phyloP scores from a whole-genome alignment of 2,329 filamentous ascomycete genomes.

The Sporothrix curviconia region DNA sequence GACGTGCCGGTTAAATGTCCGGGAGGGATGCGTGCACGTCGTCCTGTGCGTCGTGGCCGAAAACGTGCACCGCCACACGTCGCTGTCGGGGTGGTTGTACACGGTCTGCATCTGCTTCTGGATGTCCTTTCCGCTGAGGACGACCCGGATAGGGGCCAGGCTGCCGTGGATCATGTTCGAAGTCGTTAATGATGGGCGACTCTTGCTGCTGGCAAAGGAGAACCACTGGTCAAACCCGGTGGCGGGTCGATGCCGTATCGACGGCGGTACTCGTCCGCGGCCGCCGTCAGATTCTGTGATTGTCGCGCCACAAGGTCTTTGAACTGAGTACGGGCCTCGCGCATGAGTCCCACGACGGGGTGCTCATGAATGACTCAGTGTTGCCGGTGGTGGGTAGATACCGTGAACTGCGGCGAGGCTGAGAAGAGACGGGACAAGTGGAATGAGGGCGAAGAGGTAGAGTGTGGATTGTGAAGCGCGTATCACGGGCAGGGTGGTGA shows the following conservation, averaged over 20 bases:
- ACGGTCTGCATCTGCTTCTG: background rate
- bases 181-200: conserved; percentile 17
- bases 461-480: background rate
- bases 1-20: conserved; percentile 31
- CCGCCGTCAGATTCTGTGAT: conserved; percentile 25
- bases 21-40: conserved; percentile 28
- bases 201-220: conserved; percentile 11
- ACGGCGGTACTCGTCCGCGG: conserved; percentile 35
- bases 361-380: background rate
- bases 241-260: conserved; percentile 40
- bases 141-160: background rate
- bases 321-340: background rate
- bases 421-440: background rate
- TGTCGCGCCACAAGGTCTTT: background rate
- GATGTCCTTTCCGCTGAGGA: conserved; percentile 10
- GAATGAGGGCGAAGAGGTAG: background rate
- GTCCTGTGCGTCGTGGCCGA: conserved; percentile 21
- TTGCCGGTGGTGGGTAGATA: background rate
- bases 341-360: background rate
- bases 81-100: background rate
- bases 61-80: conserved; percentile 10
- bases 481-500: background rate
- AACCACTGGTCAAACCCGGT: conserved; percentile 41
- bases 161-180: conserved; percentile 10
- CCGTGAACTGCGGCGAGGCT: background rate